Evolutionary conservation across 176 grass and related monocot genomes (phyloP).

Genomic region (Cenchrus fungigraminus): DNA sequence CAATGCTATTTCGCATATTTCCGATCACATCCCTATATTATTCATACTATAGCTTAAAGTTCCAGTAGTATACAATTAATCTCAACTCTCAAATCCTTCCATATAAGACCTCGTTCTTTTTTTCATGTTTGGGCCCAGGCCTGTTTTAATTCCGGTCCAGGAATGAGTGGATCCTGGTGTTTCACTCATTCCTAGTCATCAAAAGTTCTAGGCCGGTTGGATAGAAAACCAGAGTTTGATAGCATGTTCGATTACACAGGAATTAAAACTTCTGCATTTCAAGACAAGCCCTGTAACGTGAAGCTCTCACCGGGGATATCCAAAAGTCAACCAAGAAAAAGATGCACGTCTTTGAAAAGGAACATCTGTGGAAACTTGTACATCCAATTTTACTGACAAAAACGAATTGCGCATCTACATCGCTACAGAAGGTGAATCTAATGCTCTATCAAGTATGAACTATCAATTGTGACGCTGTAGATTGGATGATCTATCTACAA

Average conservation of each 20-base stretch:
- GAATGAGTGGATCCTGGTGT: no score
- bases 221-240: background rate
- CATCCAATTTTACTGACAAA: constrained; percentile 43
- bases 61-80: no score
- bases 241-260: no score
- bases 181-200: no score
- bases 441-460: background rate
- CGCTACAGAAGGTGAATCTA: constrained; percentile 20
- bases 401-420: constrained; percentile 36
- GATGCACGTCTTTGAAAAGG: background rate
- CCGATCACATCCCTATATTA: no score
- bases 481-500: background rate
- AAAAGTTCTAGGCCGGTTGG: no score
- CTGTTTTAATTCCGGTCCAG: no score
- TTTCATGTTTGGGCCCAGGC: no score
- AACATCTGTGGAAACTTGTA: constrained; percentile 25
- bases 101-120: no score
- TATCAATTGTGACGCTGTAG: constrained; percentile 38
- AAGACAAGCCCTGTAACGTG: background rate
- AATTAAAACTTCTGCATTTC: background rate
- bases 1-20: no score
- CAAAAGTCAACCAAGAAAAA: background rate
- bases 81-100: no score
- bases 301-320: background rate
- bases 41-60: no score